Evolutionary conservation across 75 land plant species (phyloP).

Genomic region (Isoetes taiwanensis): DNA sequence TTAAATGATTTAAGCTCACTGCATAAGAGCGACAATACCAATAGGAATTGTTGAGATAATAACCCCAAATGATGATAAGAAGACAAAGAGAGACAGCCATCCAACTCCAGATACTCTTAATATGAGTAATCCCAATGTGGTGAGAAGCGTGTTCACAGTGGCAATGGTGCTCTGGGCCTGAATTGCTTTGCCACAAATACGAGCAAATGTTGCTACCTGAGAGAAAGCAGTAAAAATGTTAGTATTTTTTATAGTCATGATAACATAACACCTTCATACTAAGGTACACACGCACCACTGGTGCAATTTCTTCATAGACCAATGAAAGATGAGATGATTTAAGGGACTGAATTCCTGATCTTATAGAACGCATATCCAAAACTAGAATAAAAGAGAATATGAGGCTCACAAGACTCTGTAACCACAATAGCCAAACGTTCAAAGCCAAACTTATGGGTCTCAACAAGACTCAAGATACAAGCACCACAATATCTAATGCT

Average conservation of each 20-base stretch:
- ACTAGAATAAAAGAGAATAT: slow-evolving; percentile 13
- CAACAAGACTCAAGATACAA: too few species aligned
- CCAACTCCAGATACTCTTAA: slow-evolving; percentile 13
- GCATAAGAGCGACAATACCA: slow-evolving; percentile 7
- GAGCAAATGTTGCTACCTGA: slow-evolving; percentile 12
- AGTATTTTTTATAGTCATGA: background rate
- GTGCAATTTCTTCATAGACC: slow-evolving; percentile 15
- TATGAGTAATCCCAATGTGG: slow-evolving; percentile 5
- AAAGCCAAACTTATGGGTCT: too few species aligned
- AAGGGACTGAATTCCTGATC: slow-evolving; percentile 10
- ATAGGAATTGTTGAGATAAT: slow-evolving; percentile 14
- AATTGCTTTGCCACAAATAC: slow-evolving; percentile 12
- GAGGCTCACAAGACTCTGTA: slow-evolving; percentile 12
- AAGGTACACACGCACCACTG: slow-evolving; percentile 3
- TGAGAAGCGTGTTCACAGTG: slow-evolving; percentile 11
- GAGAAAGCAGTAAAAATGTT: background rate
- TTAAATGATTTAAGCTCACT: too few species aligned
- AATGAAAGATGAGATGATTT: slow-evolving; percentile 8
- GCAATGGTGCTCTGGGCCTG: slow-evolving; percentile 17
- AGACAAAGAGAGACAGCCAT: slow-evolving; percentile 8
- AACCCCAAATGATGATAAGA: slow-evolving; percentile 14
- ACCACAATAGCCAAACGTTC: background rate
- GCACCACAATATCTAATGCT: too few species aligned
- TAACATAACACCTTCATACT: background rate
- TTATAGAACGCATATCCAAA: slow-evolving; percentile 10